Evolutionary conservation across 768 basidiomycete genomes (phyloP), one percentile per base, ranked within the genome.

Genomic region (Favolaschia claudopus): DNA sequence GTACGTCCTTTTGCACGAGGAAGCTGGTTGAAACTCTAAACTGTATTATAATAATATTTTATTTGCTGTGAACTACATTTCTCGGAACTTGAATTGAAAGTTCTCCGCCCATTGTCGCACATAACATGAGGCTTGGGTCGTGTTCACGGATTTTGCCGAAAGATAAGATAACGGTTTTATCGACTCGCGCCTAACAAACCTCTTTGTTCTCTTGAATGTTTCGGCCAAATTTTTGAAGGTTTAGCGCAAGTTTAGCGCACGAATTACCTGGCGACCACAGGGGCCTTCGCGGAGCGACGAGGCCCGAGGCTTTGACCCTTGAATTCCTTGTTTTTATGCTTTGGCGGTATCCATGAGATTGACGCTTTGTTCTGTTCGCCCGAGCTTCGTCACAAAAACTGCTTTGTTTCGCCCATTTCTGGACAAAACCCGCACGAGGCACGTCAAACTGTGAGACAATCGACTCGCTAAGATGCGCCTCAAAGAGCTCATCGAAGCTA

Each of bases 1-100:
- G 77, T 95, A 94, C 72, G 93, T 95, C 13, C 78, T 95, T 37
- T 78, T 95, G 10, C 90, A 93, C 66, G 93, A 94, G 55, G 91
- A 93, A 50, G 87, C 83, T 33, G 66, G 78, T 46, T 86, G 49
- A 68, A 67, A 38, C 28, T 28, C 43, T 43, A 51, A 51, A 50
- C 19, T 56, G 46, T 55, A 27, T 39, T 24, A 19, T 17, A 34
- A 45, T 12, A 39, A 24, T 43, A 17, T 47, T 59, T 34, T 60
- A 22, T 31, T 47, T 46, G 49, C 45, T 38, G 22, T 37, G 28
- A 15, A 31, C 55, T 44, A 28, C 51, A 51, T 34, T 34, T 58
- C 37, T 33, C 13, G 36, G 5, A n/a, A 22, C 33, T 22, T 47
- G 32, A 48, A 48, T n/a, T 29, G 43, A 22, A 12, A 25, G 7